Conservation (phyloP, 768 basidiomycete species). For the Tephrocybe rancida region DNA sequence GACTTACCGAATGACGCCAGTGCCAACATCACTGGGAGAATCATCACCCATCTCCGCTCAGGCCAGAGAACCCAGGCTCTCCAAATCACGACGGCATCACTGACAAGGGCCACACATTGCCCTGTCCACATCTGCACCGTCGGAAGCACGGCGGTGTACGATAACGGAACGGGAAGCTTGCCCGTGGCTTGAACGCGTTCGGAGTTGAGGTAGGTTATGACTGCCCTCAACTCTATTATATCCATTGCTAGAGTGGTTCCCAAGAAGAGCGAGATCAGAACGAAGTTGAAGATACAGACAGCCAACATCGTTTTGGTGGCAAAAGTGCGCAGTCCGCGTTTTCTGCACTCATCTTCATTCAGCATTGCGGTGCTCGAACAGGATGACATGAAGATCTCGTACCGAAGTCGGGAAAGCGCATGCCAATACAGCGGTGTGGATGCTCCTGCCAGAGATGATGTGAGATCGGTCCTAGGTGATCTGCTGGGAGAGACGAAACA, state of each 20-base stretch:
- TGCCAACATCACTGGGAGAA: neutral
- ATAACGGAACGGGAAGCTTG: neutral
- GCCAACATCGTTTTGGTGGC: neutral
- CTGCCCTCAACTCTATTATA: neutral
- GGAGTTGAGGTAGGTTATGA: neutral
- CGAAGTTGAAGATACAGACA: neutral
- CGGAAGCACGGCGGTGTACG: neutral
- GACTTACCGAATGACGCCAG: neutral
- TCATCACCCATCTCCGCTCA: neutral
- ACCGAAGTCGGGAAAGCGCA: neutral
- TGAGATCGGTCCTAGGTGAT: too few species aligned
- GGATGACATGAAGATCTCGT: neutral
- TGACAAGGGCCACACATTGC: neutral
- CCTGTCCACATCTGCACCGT: neutral
- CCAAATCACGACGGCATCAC: slow-evolving; percentile 1
- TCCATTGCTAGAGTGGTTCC: neutral
- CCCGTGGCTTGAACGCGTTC: too few species aligned
- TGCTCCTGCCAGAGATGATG: neutral
- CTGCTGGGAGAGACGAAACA: too few species aligned
- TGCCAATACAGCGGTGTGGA: neutral
- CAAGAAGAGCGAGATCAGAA: neutral
- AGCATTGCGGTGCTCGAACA: neutral
- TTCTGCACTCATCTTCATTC: neutral
- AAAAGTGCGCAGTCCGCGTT: neutral
- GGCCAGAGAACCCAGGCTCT: neutral